Evolutionary conservation across 2,329 filamentous ascomycete species (phyloP).

Genomic region (Verticillium zaregamsianum): DNA sequence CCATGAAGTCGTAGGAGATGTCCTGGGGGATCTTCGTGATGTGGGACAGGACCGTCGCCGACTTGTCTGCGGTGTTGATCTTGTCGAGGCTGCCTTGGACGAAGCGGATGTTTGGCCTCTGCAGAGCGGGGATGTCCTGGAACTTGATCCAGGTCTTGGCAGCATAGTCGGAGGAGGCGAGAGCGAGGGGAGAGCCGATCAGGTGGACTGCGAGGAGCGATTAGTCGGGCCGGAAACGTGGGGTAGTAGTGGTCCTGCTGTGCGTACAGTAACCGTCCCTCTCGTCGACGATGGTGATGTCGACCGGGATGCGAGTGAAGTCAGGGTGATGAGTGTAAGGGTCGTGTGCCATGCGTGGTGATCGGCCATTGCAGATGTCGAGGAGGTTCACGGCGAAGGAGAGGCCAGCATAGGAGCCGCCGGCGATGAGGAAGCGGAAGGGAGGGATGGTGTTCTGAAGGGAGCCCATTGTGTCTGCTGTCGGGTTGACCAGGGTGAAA

Average conservation of each 20-base stretch:
- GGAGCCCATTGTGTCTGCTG: conserved; percentile 12
- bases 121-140: conserved; percentile 62
- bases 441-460: conserved; percentile 20
- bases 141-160: conserved; percentile 68
- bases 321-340: conserved; percentile 34
- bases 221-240: neutral
- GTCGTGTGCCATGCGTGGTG: conserved; percentile 38
- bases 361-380: conserved; percentile 56
- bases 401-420: conserved; percentile 70
- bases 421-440: conserved; percentile 60
- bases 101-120: conserved; percentile 56
- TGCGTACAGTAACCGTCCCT: conserved; percentile 76
- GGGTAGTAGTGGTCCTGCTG: conserved; percentile 1
- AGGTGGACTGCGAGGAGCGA: conserved; percentile 50
- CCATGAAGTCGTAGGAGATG: conserved; percentile 68
- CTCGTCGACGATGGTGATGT: conserved; percentile 74
- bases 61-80: conserved; percentile 57
- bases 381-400: conserved; percentile 62
- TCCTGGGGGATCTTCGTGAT: conserved; percentile 36
- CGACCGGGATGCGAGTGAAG: conserved; percentile 48
- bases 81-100: conserved; percentile 61
- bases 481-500: neutral
- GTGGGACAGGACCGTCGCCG: conserved; percentile 49
- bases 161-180: conserved; percentile 60
- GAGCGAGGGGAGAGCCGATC: conserved; percentile 70